Evolutionary conservation across 129 eudicot genomes (phyloP).

Genomic region (Tanacetum coccineum): DNA sequence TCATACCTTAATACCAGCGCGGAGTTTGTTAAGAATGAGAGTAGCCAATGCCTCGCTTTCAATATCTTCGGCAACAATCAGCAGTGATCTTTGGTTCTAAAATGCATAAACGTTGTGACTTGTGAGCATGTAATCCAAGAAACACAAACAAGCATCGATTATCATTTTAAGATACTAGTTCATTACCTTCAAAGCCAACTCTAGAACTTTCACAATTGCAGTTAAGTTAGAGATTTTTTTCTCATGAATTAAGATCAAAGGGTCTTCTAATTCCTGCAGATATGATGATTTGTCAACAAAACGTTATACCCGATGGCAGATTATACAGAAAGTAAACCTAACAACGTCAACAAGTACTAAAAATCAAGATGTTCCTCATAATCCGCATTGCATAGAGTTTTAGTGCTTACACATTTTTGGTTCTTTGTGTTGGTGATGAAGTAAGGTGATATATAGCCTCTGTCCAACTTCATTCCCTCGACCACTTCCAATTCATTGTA

Average conservation of each 20-base stretch:
- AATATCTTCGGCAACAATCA: conserved; percentile 79
- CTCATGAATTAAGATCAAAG: conserved; percentile 67
- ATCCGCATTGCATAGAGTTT: neutral
- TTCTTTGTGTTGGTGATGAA: conserved; percentile 54
- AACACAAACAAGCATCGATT: neutral
- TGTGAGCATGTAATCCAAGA: neutral
- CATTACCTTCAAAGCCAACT: conserved; percentile 62
- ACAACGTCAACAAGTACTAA: neutral
- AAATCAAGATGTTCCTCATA: neutral
- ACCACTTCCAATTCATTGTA: conserved; percentile 59
- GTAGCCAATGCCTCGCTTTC: conserved; percentile 77
- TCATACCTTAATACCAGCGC: conserved; percentile 67
- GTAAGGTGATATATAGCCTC: conserved; percentile 63
- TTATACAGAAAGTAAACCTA: conserved; percentile 2
- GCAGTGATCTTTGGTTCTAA: conserved; percentile 60
- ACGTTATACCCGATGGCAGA: neutral
- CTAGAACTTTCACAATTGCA: conserved; percentile 68
- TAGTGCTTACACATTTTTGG: conserved; percentile 53
- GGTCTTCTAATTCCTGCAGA: conserved; percentile 68
- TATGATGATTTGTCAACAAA: neutral
- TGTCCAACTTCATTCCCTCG: conserved; percentile 64
- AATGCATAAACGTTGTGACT: neutral
- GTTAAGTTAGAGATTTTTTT: conserved; percentile 57
- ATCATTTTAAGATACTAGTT: neutral
- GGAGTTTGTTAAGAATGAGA: conserved; percentile 67